Percentiles rank a stretch among this genome's conserved stretches.
Conservation (phyloP, 2,329 filamentous ascomycete species). For the Colletotrichum siamense region DNA sequence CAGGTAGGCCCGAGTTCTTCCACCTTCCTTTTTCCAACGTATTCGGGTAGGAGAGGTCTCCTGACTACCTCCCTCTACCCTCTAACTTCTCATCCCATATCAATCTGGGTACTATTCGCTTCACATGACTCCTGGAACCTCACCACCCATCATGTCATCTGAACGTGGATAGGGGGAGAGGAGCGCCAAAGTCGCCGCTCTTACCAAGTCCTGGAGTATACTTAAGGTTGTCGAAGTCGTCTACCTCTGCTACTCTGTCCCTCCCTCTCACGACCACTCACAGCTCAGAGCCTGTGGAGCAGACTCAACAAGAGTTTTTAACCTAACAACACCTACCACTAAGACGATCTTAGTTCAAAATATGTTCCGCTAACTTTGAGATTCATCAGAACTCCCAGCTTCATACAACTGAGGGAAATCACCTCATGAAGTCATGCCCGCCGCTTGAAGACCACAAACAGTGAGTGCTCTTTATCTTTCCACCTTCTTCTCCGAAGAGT, state of each 20-base stretch:
- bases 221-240: not conserved
- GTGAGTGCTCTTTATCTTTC: not conserved
- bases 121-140: fast-evolving
- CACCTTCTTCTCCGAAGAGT: fast-evolving
- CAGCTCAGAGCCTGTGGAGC: not conserved
- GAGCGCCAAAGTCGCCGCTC: not conserved
- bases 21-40: not conserved
- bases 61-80: too few species aligned
- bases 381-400: not conserved
- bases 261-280: not conserved
- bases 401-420: not conserved
- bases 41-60: not conserved
- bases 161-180: not conserved
- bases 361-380: not conserved
- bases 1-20: not conserved
- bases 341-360: fast-evolving
- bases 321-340: fast-evolving
- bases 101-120: fast-evolving
- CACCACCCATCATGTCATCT: not conserved
- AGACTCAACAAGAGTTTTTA: not conserved
- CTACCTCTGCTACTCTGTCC: not conserved
- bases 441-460: not conserved
- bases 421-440: not conserved
- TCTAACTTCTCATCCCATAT: not conserved
- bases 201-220: not conserved